A percentile compares a stretch with the other conserved stretches of the same genome.
These are phyloP conservation scores for Mariannaea elegans DNA, from an alignment of 2,329 filamentous ascomycete species.

Conservation along the genomic window DNA sequence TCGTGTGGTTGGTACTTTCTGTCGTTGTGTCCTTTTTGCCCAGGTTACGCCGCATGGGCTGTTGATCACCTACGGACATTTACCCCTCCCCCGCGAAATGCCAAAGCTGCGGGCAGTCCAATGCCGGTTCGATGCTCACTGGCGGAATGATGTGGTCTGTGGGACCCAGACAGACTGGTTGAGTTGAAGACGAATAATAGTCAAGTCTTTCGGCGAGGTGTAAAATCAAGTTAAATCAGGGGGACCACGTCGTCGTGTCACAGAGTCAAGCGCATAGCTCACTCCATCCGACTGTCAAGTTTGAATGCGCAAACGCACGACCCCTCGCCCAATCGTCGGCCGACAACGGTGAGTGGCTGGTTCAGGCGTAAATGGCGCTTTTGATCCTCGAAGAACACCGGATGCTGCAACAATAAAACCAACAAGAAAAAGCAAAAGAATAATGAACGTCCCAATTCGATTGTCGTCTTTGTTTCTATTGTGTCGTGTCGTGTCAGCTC, in stretches of 20 bases:
- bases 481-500: conserved; percentile 30
- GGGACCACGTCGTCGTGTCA: conserved; percentile 20
- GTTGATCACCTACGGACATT: conserved; percentile 27
- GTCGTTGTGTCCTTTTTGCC: not conserved
- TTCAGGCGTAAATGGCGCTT: not conserved
- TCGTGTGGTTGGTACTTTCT: conserved; percentile 1
- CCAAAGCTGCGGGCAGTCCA: conserved; percentile 8
- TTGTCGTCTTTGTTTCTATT: conserved; percentile 2
- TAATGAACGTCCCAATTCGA: not conserved
- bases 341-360: not conserved
- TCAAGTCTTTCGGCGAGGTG: too few species aligned
- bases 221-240: not conserved
- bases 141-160: conserved; percentile 18
- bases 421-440: not conserved
- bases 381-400: not conserved
- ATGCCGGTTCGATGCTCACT: conserved; percentile 16
- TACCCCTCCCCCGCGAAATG: conserved; percentile 37
- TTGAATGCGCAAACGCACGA: not conserved
- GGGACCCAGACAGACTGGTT: conserved; percentile 2
- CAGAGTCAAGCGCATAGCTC: conserved; percentile 13
- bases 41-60: conserved; percentile 20
- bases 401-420: not conserved
- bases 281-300: conserved; percentile 18
- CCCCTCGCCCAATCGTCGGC: conserved; percentile 17
- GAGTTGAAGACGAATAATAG: not conserved